phyloP scores from a whole-genome alignment of 306 rosid species.

The Arachis stenosperma region DNA sequence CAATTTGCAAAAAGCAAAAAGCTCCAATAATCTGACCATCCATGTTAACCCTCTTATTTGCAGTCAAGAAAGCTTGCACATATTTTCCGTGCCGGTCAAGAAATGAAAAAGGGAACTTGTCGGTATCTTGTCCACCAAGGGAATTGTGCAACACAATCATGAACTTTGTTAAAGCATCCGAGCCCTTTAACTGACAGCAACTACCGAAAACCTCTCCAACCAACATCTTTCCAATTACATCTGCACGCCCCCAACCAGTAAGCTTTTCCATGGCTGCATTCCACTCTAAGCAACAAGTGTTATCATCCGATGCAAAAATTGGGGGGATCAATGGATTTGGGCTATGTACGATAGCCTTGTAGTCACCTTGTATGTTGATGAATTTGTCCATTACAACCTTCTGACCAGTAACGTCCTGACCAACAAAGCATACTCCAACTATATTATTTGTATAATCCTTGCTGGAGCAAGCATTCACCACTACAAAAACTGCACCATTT shows the following conservation, averaged over 20 bases:
- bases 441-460: conserved; percentile 79
- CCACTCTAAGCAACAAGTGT: conserved; percentile 98
- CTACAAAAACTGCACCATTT: conserved; percentile 70
- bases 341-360: conserved; percentile 92
- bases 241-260: conserved; percentile 83
- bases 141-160: conserved; percentile 97
- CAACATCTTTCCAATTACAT: conserved; percentile 81
- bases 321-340: conserved; percentile 98
- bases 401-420: conserved; percentile 96
- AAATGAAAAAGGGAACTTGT: conserved; percentile 81
- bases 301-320: conserved; percentile 95
- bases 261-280: conserved; percentile 96
- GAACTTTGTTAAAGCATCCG: conserved; percentile 85
- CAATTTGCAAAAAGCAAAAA: conserved; percentile 93
- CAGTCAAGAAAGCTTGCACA: conserved; percentile 87
- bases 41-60: conserved; percentile 84
- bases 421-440: conserved; percentile 98
- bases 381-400: conserved; percentile 97
- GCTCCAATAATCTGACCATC: conserved; percentile 87
- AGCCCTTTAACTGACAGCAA: conserved; percentile 85
- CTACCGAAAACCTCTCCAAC: conserved; percentile 96
- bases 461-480: conserved; percentile 99
- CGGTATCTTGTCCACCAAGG: conserved; percentile 80
- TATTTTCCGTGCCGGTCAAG: conserved; percentile 70
- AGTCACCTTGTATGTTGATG: conserved; percentile 93